Evolutionary conservation across 352 stramenopile species (phyloP).

Genomic region (Aphanomyces euteiches): DNA sequence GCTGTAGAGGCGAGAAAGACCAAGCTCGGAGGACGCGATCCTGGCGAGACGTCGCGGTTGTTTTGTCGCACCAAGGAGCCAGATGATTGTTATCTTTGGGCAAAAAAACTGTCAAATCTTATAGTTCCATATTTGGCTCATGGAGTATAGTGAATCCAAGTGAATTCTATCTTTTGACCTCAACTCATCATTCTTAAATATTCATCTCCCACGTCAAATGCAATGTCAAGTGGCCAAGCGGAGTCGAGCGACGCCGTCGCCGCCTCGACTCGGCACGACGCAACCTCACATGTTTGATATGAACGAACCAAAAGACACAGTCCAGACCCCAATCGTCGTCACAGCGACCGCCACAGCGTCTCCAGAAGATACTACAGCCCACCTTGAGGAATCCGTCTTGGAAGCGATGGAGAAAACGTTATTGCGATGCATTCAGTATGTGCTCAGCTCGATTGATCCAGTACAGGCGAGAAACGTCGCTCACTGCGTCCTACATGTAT

Average conservation of each 20-base stretch:
- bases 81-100: background rate
- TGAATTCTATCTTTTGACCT: background rate
- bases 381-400: conserved; percentile 16
- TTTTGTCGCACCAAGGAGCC: conserved; percentile 11
- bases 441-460: conserved; percentile 25
- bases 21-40: background rate
- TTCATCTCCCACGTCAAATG: conserved; percentile 8
- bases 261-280: background rate
- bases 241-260: background rate
- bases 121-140: conserved; percentile 15
- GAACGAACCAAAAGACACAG: background rate
- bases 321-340: background rate
- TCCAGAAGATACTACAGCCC: background rate
- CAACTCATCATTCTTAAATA: background rate
- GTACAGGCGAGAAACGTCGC: conserved; percentile 25
- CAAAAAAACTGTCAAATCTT: background rate
- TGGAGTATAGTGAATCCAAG: background rate
- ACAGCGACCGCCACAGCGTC: background rate
- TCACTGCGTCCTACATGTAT: conserved; percentile 21
- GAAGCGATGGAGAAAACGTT: conserved; percentile 28
- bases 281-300: background rate
- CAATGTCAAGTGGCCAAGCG: background rate
- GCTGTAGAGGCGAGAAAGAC: too few species aligned
- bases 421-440: conserved; percentile 20
- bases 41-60: background rate